phyloP scores from a whole-genome alignment of 2,329 filamentous ascomycete genomes.

The Hypoxylon sp. region DNA sequence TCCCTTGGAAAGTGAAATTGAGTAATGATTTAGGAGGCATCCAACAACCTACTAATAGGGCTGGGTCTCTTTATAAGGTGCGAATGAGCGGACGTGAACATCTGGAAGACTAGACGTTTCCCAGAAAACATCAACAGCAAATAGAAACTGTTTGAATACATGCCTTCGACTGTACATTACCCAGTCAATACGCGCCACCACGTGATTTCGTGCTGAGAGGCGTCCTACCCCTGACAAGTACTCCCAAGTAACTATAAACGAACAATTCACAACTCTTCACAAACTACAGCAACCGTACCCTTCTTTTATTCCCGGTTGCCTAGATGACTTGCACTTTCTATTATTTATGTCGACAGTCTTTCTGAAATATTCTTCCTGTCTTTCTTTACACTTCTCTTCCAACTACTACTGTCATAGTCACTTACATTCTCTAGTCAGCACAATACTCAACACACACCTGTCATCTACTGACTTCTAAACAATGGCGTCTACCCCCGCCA shows the following conservation, averaged over 20 bases:
- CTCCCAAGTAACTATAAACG: slow-evolving; percentile 7
- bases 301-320: neutral
- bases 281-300: neutral
- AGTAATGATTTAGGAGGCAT: neutral
- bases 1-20: neutral
- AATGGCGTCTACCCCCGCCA: slow-evolving; percentile 25
- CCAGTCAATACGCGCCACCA: neutral
- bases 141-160: neutral
- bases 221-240: neutral
- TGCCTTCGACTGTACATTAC: neutral
- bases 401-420: neutral
- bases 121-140: neutral
- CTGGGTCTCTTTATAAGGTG: neutral
- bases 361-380: neutral
- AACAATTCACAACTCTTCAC: slow-evolving; percentile 4
- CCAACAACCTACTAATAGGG: neutral
- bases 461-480: slow-evolving; percentile 1
- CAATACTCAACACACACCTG: neutral
- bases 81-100: neutral
- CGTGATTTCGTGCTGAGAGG: slow-evolving; percentile 1
- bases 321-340: neutral
- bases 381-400: neutral
- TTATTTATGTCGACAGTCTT: neutral
- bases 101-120: neutral
- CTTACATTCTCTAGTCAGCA: neutral